Evolutionary conservation across 164 flowering plant genomes (phyloP).

Genomic region (Platanus orientalis): DNA sequence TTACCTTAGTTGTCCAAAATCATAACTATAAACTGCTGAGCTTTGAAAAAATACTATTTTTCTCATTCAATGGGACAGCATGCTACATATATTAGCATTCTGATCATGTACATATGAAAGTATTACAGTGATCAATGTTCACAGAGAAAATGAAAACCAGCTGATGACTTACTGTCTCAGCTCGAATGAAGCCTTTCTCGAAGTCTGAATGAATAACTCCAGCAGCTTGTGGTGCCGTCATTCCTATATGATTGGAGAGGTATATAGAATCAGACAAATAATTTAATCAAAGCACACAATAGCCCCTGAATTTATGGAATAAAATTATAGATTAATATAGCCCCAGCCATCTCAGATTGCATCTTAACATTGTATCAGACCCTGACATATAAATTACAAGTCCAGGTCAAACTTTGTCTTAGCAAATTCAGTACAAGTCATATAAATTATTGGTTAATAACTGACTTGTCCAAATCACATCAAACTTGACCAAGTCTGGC

Average conservation of each 20-base stretch:
- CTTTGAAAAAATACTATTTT: background rate
- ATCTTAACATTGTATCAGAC: background rate
- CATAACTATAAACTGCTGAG: background rate
- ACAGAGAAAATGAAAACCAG: background rate
- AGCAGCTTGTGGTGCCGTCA: constrained; percentile 99
- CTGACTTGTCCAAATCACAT: background rate
- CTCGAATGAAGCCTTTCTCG: constrained; percentile 96
- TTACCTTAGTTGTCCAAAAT: background rate
- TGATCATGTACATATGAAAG: background rate
- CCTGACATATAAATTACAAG: background rate
- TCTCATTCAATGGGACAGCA: background rate
- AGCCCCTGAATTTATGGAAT: too few species aligned
- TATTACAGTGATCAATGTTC: background rate
- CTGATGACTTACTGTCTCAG: constrained; percentile 72
- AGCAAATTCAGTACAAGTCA: background rate
- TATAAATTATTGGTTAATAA: background rate
- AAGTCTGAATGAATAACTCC: constrained; percentile 98
- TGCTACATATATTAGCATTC: background rate
- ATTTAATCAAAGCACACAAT: background rate
- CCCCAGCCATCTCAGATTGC: background rate
- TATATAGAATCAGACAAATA: background rate
- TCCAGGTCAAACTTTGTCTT: background rate
- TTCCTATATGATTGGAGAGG: constrained; percentile 44
- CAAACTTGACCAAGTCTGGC: background rate
- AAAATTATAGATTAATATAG: background rate